Conservation (phyloP, 306 rosid genomes). For the Arachis hypogaea region DNA sequence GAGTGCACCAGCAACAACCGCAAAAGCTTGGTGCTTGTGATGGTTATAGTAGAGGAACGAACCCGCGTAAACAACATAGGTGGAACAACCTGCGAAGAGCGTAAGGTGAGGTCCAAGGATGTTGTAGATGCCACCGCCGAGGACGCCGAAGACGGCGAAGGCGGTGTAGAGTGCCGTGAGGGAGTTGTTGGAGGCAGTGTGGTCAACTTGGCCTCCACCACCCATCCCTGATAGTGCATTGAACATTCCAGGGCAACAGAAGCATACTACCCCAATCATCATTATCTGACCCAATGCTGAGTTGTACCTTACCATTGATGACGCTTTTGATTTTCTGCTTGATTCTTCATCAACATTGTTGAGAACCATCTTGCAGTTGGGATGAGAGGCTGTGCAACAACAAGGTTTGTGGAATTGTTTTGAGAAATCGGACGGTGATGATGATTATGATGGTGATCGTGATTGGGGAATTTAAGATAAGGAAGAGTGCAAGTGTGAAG, state of each 20-base stretch:
- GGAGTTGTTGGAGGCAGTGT: slow-evolving; percentile 72
- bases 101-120: slow-evolving; percentile 79
- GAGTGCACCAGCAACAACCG: slow-evolving; percentile 58
- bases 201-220: slow-evolving; percentile 72
- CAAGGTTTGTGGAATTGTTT: not conserved
- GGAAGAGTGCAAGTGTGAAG: not conserved
- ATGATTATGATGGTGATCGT: not conserved
- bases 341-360: slow-evolving; percentile 47
- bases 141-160: slow-evolving; percentile 70
- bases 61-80: slow-evolving; percentile 67
- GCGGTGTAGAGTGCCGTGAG: slow-evolving; percentile 67
- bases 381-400: not conserved
- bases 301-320: slow-evolving; percentile 48
- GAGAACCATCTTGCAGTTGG: slow-evolving; percentile 47
- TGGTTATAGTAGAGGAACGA: slow-evolving; percentile 85
- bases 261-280: slow-evolving; percentile 69
- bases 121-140: slow-evolving; percentile 84
- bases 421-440: no score
- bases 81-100: slow-evolving; percentile 64
- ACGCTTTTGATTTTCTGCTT: not conserved
- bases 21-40: slow-evolving; percentile 55
- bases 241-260: slow-evolving; percentile 90
- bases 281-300: slow-evolving; percentile 62
- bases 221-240: slow-evolving; percentile 85
- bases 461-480: slow-evolving; percentile 2